Conservation (phyloP, 2,329 filamentous ascomycete species). For the Hypoxylon rubiginosum region DNA sequence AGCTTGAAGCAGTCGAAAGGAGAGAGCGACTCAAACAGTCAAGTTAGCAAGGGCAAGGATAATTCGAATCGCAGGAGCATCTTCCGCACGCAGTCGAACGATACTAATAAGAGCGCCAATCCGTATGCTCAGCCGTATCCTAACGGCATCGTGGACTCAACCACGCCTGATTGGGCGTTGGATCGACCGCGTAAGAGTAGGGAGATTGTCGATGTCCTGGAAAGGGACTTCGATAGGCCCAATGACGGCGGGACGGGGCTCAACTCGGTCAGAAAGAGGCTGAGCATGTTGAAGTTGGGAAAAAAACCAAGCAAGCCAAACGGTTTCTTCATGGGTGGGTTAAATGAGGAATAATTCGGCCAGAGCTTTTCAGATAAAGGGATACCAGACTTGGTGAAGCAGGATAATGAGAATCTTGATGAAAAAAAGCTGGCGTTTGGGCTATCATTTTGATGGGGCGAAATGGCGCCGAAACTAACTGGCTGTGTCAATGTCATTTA, state of each 20-base stretch:
- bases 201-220: slow-evolving; percentile 49
- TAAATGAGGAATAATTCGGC: slow-evolving; percentile 66
- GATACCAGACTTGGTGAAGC: slow-evolving; percentile 36
- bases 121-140: slow-evolving; percentile 34
- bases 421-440: slow-evolving; percentile 41
- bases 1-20: slow-evolving; percentile 48
- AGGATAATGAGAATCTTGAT: slow-evolving; percentile 39
- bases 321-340: slow-evolving; percentile 64
- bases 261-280: slow-evolving; percentile 77
- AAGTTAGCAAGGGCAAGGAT: slow-evolving; percentile 54
- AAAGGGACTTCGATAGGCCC: slow-evolving; percentile 46
- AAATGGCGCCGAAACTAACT: slow-evolving; percentile 25
- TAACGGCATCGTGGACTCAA: slow-evolving; percentile 43
- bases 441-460: slow-evolving; percentile 30
- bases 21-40: slow-evolving; percentile 51
- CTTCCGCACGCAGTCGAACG: slow-evolving; percentile 58
- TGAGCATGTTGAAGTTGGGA: slow-evolving; percentile 82
- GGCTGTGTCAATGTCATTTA: slow-evolving; percentile 35
- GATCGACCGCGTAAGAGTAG: slow-evolving; percentile 49
- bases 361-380: slow-evolving; percentile 7
- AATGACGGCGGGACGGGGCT: slow-evolving; percentile 61
- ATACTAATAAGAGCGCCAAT: slow-evolving; percentile 44
- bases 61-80: slow-evolving; percentile 59
- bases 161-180: slow-evolving; percentile 40
- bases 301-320: slow-evolving; percentile 74